Percentiles rank a stretch among this genome's conserved stretches.
These are phyloP conservation scores for Nothophoma quercina DNA, from an alignment of 2,329 filamentous ascomycete species.

Conservation along the genomic window DNA sequence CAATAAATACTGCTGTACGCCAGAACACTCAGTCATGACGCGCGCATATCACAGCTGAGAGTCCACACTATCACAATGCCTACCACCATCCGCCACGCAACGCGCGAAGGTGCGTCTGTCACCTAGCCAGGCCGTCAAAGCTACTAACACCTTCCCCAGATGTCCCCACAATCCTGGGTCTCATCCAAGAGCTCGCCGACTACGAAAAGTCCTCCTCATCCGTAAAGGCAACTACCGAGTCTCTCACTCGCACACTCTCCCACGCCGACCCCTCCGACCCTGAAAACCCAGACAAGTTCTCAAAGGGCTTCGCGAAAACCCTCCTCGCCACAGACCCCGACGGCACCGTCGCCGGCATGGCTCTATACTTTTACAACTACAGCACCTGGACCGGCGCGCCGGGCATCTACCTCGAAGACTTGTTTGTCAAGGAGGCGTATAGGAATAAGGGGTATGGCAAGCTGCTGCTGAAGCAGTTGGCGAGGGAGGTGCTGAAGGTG, in stretches of 20 bases:
- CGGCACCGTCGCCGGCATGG: conserved; percentile 72
- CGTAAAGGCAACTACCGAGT: conserved; percentile 80
- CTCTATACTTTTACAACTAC: conserved; percentile 95
- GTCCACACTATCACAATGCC: conserved; percentile 27
- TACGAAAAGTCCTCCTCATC: conserved; percentile 81
- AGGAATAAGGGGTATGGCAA: conserved; percentile 83
- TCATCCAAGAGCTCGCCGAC: conserved; percentile 85
- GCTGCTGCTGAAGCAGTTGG: conserved; percentile 75
- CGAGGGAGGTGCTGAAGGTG: conserved; percentile 77
- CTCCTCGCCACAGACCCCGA: conserved; percentile 65
- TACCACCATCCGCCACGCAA: conserved; percentile 64
- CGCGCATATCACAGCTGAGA: background rate
- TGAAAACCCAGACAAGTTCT: conserved; percentile 47
- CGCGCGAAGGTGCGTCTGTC: conserved; percentile 61
- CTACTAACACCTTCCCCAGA: conserved; percentile 61
- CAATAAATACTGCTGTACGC: background rate
- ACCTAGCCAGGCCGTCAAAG: background rate
- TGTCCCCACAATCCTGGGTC: conserved; percentile 76
- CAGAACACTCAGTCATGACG: too few relatives aligned
- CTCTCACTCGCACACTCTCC: conserved; percentile 77
- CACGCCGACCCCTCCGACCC: conserved; percentile 65
- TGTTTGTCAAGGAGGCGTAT: conserved; percentile 78
- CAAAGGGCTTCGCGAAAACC: conserved; percentile 74
- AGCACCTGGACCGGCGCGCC: conserved; percentile 88
- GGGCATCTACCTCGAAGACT: conserved; percentile 91